Evolutionary conservation across 768 basidiomycete genomes (phyloP).

Genomic region (Phylloporus sp.): DNA sequence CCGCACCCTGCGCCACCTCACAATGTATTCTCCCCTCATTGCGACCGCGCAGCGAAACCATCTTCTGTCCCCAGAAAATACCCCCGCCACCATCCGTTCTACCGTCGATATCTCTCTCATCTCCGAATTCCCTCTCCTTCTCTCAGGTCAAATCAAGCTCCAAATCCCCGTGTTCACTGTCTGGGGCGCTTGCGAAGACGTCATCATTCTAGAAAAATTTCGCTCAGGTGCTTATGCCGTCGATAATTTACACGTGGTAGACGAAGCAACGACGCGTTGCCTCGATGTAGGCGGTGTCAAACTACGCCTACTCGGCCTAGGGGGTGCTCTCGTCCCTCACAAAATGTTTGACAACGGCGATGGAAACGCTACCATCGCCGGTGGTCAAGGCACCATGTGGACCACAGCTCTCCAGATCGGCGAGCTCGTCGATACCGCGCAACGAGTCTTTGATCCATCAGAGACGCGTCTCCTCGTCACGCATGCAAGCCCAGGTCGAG

Average conservation of each 20-base stretch:
- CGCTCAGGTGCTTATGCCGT: conserved; percentile 76
- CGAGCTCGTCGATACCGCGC: conserved; percentile 95
- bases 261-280: conserved; percentile 92
- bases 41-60: conserved; percentile 74
- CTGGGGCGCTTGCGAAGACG: conserved; percentile 97
- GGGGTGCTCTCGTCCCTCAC: conserved; percentile 91
- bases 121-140: conserved; percentile 90
- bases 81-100: conserved; percentile 61
- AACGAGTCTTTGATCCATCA: conserved; percentile 84
- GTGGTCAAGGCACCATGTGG: conserved; percentile 99
- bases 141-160: conserved; percentile 86
- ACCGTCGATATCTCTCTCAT: conserved; percentile 74
- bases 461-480: conserved; percentile 94
- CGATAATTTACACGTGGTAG: conserved; percentile 86
- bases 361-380: conserved; percentile 93
- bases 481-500: conserved; percentile 88
- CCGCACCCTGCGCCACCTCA: conserved; percentile 91
- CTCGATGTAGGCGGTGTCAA: conserved; percentile 91
- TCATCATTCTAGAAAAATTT: conserved; percentile 88
- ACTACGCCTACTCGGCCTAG: conserved; percentile 90
- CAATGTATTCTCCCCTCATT: conserved; percentile 94
- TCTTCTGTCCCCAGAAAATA: conserved; percentile 68
- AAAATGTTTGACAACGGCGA: conserved; percentile 95
- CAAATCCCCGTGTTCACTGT: conserved; percentile 93
- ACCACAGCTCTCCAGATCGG: conserved; percentile 96